Conservation (phyloP, 2,329 filamentous ascomycete genomes). For the Thielaviopsis populi region DNA sequence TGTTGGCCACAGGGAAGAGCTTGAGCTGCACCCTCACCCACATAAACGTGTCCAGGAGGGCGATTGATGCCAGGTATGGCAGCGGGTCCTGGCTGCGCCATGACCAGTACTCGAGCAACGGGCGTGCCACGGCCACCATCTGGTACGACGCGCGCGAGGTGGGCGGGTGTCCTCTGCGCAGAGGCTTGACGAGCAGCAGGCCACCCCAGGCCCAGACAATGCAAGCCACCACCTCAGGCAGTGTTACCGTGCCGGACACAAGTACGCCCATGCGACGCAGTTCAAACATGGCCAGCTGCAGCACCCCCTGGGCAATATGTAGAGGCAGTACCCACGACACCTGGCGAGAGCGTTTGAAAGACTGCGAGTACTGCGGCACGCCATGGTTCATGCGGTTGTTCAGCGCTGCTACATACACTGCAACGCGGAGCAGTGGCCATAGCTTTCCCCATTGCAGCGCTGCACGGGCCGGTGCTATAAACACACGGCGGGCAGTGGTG, state of each 20-base stretch:
- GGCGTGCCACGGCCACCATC: conserved; percentile 5
- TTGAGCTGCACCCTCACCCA: conserved; percentile 12
- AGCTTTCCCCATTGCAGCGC: neutral
- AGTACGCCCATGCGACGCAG: conserved; percentile 3
- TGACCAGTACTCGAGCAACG: conserved; percentile 4
- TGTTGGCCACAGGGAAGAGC: neutral
- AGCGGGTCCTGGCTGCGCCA: neutral
- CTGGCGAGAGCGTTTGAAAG: conserved; percentile 10
- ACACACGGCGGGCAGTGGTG: neutral
- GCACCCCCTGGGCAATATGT: conserved; percentile 6
- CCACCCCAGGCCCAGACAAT: conserved; percentile 8
- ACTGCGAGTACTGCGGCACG: conserved; percentile 9
- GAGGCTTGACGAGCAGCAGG: conserved; percentile 7
- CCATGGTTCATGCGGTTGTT: neutral
- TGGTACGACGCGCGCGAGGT: conserved; percentile 10
- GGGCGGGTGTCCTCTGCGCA: conserved; percentile 13
- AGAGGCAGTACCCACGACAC: conserved; percentile 8
- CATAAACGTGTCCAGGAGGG: conserved; percentile 9
- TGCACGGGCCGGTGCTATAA: neutral
- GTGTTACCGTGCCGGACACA: neutral
- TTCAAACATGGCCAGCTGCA: conserved; percentile 8
- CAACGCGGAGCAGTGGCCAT: conserved; percentile 9
- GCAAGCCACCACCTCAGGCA: neutral
- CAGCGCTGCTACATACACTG: neutral
- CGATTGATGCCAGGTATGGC: conserved; percentile 3